These are phyloP conservation scores for Lagenidium giganteum DNA, from an alignment of 352 stramenopile genomes.

Conservation along the genomic window DNA sequence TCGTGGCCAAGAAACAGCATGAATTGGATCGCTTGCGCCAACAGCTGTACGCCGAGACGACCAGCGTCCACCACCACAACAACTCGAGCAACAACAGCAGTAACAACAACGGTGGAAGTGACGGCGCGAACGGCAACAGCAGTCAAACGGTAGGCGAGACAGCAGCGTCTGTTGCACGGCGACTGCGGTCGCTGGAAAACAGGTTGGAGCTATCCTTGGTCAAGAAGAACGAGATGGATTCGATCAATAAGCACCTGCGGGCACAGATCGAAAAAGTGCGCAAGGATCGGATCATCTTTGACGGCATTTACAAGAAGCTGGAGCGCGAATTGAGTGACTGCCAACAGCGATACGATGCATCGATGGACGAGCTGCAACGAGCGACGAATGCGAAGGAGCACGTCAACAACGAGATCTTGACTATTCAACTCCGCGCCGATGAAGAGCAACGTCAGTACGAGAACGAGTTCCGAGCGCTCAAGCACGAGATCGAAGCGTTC, in stretches of 20 bases:
- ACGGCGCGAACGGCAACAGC: slow-evolving; percentile 12
- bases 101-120: neutral
- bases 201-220: slow-evolving; percentile 58
- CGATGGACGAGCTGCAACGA: slow-evolving; percentile 29
- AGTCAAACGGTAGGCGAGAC: no score
- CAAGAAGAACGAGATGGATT: slow-evolving; percentile 73
- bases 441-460: slow-evolving; percentile 47
- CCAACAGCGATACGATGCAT: slow-evolving; percentile 31
- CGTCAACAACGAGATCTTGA: slow-evolving; percentile 30
- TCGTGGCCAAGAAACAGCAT: slow-evolving; percentile 21
- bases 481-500: slow-evolving; percentile 39
- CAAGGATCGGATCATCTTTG: slow-evolving; percentile 57
- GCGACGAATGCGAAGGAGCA: slow-evolving; percentile 29
- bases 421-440: slow-evolving; percentile 34
- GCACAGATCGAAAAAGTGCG: slow-evolving; percentile 52
- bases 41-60: no score
- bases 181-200: slow-evolving; percentile 52
- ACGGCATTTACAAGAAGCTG: slow-evolving; percentile 78
- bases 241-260: slow-evolving; percentile 64
- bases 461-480: slow-evolving; percentile 46
- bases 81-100: no score
- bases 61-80: neutral
- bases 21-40: slow-evolving; percentile 31
- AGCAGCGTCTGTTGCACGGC: slow-evolving; percentile 28
- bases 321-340: slow-evolving; percentile 50